Evolutionary conservation across 306 rosid genomes (phyloP), one percentile per base, ranked within the genome.

Genomic region (Cicer judaicum): DNA sequence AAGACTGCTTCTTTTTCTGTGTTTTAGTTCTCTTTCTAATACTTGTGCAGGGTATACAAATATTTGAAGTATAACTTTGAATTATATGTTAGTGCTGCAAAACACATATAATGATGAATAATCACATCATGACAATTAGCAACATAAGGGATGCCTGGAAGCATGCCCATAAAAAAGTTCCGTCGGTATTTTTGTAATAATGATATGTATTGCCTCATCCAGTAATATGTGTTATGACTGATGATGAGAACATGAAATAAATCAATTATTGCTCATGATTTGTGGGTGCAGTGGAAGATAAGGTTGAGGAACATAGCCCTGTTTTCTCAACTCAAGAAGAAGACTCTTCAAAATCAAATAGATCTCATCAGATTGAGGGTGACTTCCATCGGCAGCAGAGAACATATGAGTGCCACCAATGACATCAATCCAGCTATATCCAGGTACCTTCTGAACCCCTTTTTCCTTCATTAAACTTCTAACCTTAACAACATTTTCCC

Each of bases 371-470:
- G 89, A 83, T 55, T 81, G 62, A 0, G 89, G 90, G 81, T 89
- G 97, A 73, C 84, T 86, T 84, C 84, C 89, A 57, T 89, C 95
- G 6, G 90, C 88, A 41, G 97, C 92, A 72, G 86, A 86, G 75
- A 91, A 89, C 86, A 83, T 82, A 81, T 91, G 90, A 62, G 91
- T 89, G 59, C 64, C 79, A 72, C 83, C 87, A 65, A 88, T 92
- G 81, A 88, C 85, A 75, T 86, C 93, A 61, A 92, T 87, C 97
- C 96, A 89, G 78, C 96, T 92, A 65, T 85, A 89, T 47, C 96
- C 93, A 19, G 92, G 90, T 60, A 92, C 71, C 84, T 92, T 92
- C 53, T 82, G 92, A 75, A 92, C 88, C 76, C 89, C 88, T 63
- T 87, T 84, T 79, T 88, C 90, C 78, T 87, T 87, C 97, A 92